Percentiles rank a stretch among this genome's conserved stretches.
Evolutionary conservation across 306 rosid species (phyloP).

Genomic region (Lablab purpureus): DNA sequence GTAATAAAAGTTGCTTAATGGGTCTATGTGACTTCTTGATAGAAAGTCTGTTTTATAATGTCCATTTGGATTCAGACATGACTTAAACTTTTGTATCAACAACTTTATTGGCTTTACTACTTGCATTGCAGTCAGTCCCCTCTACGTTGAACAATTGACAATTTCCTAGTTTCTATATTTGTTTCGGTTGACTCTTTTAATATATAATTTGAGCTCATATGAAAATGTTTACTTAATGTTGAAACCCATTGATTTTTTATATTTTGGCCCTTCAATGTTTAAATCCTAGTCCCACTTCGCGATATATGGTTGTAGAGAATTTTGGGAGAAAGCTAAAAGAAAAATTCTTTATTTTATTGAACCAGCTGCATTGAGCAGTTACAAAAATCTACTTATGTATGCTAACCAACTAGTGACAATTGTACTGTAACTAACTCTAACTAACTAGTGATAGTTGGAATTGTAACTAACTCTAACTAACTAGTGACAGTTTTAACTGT

Average conservation of each 20-base stretch:
- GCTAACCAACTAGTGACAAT: too few species aligned
- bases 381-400: too few species aligned
- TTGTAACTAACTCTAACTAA: too few species aligned
- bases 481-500: too few species aligned
- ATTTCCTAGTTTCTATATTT: not conserved
- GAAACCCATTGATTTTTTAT: not conserved
- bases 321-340: too few species aligned
- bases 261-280: slow-evolving; percentile 3
- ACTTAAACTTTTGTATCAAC: slow-evolving; percentile 29
- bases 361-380: too few species aligned
- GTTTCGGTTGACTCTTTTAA: not conserved
- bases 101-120: not conserved
- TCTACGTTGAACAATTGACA: not conserved
- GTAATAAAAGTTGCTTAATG: slow-evolving; percentile 18
- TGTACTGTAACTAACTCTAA: too few species aligned
- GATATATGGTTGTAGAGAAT: too few species aligned
- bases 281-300: not conserved
- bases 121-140: not conserved
- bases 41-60: slow-evolving; percentile 13
- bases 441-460: too few species aligned
- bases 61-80: slow-evolving; percentile 24
- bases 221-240: not conserved
- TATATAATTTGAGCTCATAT: not conserved
- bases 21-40: slow-evolving; percentile 4
- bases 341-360: too few species aligned